Evolutionary conservation across 2,329 filamentous ascomycete genomes (phyloP), one percentile per base, ranked within the genome.

Genomic region (Biscogniauxia sp.): DNA sequence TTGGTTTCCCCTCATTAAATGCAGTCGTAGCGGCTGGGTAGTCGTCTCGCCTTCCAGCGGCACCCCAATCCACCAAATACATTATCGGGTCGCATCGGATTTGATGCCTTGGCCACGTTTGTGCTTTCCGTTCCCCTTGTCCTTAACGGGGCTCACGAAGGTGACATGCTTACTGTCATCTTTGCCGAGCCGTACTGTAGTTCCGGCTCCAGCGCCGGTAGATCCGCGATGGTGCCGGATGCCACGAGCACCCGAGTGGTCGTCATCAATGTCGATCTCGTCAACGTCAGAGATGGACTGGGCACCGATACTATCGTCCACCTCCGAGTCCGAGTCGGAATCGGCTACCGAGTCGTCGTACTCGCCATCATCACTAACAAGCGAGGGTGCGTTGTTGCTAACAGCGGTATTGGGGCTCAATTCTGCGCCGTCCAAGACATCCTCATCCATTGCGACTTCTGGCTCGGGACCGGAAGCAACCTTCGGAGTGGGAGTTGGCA

Each of bases 361-460:
- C 72, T 92, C 90, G 68, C 89, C 88, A 70, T 92, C 89, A 74
- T 93, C 90, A 75, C 89, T 92, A 70, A 93, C 89, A 54, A 93
- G 81, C 68, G 89, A 92, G 20, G 90, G 90, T 8, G 90, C 89
- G 66, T 91, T 90, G 74, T 92, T 92, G 73, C 88, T 90, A 55
- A 88, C 81, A 52, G 88, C 76, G 0, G 88, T 89, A 68, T 87
- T 86, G 5, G 89, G 89, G 68, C 88, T 91, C 60, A 91, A 75
- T 57, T 90, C 86, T 53, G 81, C 79, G 58, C 57, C 57, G 20
- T 87, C 84, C 71, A 86, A 79, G 59, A 86, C 82, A 53, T 80
- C 76, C 57, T 82, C 82, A 64, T 82, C 82, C 49, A 80, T 69
- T 51, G 61, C 55, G 54, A 69, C 63, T 51, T 68, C 68, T 19